Base-by-base conservation (phyloP, 148 eudicot species). In the Silene latifolia region DNA sequence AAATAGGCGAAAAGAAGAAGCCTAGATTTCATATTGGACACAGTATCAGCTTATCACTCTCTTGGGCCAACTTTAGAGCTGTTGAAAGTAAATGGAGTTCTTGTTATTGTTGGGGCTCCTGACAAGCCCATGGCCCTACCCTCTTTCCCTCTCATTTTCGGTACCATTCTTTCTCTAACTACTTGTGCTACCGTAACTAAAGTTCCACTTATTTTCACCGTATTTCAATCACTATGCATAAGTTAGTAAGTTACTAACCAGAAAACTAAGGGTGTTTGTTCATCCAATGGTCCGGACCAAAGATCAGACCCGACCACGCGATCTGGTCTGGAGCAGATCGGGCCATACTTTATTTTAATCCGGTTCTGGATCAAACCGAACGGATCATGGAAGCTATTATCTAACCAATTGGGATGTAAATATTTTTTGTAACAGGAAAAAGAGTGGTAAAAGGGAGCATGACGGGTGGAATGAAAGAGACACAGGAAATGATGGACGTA, bases 51-150 rank as follows among this genome's bases (percentile, higher is more conserved):
- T 4, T 56, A 85, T 3, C 98, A 94, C 80, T 87, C 96, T 0
- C 88, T 94, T 70, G 97, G 96, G 53, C 87, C 93, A 0, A 74
- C 69, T 29, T 66, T 94, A 3, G 98, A 92, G 76, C 80, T 94
- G 51, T 82, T 92, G 56, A 91, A 92, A 82, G 87, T 90, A 27
- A 82, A 90, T 15, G 98, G 98, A 29, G 88, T 93, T 3, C 74
- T 94, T 65, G 89, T 79, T 59, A 78, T 94, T 61, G 96, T 94
- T 21, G 97, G 97, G 13, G 97, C 93, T 9, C 97, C 98, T 0
- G 98, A 90, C 67, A 90, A 89, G 92, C 98, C 98, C 70, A 76
- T 94, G 25, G 92, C 76, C 69, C 76, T 94, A 62, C 97, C 97
- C 24, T 67, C 95, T 4, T 89, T 90, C 75, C 93, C 97, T 25